Percentiles rank a stretch among this genome's conserved stretches.
phyloP scores from a whole-genome alignment of 139 green algal species.

The Eudorina sp. region DNA sequence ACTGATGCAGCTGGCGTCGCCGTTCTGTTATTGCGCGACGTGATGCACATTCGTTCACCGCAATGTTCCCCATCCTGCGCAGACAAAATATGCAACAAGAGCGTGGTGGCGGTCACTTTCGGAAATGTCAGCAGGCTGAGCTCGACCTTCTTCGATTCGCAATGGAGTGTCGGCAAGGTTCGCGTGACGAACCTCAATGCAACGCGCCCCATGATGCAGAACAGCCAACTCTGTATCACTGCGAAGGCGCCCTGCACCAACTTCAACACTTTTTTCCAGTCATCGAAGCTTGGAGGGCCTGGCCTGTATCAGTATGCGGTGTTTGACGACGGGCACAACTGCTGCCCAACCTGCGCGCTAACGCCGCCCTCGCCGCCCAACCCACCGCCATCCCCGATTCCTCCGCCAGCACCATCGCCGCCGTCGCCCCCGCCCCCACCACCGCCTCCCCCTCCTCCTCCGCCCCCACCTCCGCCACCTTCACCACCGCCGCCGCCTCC shows the following conservation, averaged over 20 bases:
- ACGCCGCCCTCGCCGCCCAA: background rate
- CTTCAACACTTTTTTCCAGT: constrained; percentile 35
- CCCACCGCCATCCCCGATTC: background rate
- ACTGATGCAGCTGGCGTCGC: too few relatives aligned
- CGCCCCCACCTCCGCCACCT: constrained; percentile 6
- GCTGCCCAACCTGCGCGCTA: constrained; percentile 21
- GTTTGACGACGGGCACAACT: constrained; percentile 2
- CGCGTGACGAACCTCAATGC: constrained; percentile 15
- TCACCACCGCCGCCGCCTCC: constrained; percentile 6
- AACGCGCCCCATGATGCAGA: background rate
- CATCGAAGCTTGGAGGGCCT: background rate
- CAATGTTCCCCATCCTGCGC: too few relatives aligned
- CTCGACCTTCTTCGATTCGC: constrained; percentile 18
- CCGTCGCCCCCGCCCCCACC: constrained; percentile 16
- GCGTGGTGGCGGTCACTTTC: constrained; percentile 1
- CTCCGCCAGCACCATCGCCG: background rate
- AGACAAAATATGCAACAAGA: constrained; percentile 40
- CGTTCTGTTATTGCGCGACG: too few relatives aligned
- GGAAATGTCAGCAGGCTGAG: background rate
- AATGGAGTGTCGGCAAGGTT: constrained; percentile 28
- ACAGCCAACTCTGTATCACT: constrained; percentile 12
- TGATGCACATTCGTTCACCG: too few relatives aligned
- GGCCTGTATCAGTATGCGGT: constrained; percentile 15
- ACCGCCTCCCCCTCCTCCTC: background rate
- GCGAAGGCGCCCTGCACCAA: background rate